phyloP scores from a whole-genome alignment of 225 moss, liverwort and hornwort species.

The Bryum argenteum region DNA sequence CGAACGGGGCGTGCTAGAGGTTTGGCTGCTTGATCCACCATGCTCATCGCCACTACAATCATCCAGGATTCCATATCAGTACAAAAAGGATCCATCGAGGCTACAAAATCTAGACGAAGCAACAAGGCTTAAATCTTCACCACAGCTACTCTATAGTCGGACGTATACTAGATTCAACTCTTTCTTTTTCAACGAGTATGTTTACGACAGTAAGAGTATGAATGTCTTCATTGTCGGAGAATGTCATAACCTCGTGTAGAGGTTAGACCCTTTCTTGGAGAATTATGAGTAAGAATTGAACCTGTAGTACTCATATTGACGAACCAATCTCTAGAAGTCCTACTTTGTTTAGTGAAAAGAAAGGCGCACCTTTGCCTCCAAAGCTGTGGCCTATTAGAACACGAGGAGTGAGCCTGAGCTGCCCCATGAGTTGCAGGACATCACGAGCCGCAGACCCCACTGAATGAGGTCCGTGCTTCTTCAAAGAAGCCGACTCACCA shows the following conservation, averaged over 20 bases:
- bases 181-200: too few relatives aligned
- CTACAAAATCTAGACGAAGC: not conserved
- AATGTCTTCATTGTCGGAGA: too few relatives aligned
- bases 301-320: too few relatives aligned
- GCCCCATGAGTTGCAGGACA: slow-evolving; percentile 89
- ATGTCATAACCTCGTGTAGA: too few relatives aligned
- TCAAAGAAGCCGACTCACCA: slow-evolving; percentile 75
- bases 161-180: too few relatives aligned
- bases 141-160: too few relatives aligned
- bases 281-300: too few relatives aligned
- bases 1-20: slow-evolving; percentile 89
- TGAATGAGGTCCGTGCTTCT: slow-evolving; percentile 78
- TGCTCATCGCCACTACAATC: slow-evolving; percentile 85
- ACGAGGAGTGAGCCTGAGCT: slow-evolving; percentile 84
- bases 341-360: too few relatives aligned
- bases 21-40: slow-evolving; percentile 96
- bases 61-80: slow-evolving; percentile 20
- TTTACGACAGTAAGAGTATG: too few relatives aligned
- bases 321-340: too few relatives aligned
- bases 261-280: too few relatives aligned
- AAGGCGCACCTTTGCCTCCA: slow-evolving; percentile 99
- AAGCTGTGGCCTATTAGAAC: slow-evolving; percentile 95
- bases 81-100: slow-evolving; percentile 1
- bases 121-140: not conserved
- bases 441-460: slow-evolving; percentile 84